These are phyloP conservation scores for Silene noctiflora DNA, from an alignment of 179 eudicot genomes.

Conservation along the genomic window DNA sequence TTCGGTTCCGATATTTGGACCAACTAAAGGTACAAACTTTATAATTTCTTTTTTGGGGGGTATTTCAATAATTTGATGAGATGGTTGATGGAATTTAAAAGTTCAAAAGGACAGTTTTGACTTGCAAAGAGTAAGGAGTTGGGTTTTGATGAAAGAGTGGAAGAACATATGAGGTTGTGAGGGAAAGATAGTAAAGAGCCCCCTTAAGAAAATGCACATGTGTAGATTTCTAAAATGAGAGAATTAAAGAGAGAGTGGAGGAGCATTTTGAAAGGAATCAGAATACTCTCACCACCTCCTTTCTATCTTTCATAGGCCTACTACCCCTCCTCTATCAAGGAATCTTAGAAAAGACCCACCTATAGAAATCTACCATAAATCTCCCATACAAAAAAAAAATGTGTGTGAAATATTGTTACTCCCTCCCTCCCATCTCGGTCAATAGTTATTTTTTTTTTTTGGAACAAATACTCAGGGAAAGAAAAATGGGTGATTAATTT, in stretches of 20 bases:
- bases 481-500: neutral
- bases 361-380: constrained; percentile 42
- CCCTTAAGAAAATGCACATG: constrained; percentile 40
- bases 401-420: neutral
- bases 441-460: no score
- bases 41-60: neutral
- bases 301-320: constrained; percentile 30
- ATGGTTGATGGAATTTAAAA: neutral
- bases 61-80: constrained; percentile 13
- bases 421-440: no score
- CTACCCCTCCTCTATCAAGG: constrained; percentile 41
- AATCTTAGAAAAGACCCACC: constrained; percentile 72
- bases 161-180: constrained; percentile 26
- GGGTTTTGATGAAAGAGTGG: constrained; percentile 22
- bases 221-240: constrained; percentile 35
- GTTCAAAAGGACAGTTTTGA: constrained; percentile 24
- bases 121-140: constrained; percentile 20
- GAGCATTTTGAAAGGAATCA: constrained; percentile 63
- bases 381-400: constrained; percentile 10
- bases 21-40: constrained; percentile 5
- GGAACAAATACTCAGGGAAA: neutral
- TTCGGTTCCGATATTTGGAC: constrained; percentile 1
- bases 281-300: constrained; percentile 44
- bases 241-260: constrained; percentile 42
- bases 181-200: constrained; percentile 20